phyloP scores from a whole-genome alignment of 495 filamentous ascomycete species.

The Acidiella bohemica region DNA sequence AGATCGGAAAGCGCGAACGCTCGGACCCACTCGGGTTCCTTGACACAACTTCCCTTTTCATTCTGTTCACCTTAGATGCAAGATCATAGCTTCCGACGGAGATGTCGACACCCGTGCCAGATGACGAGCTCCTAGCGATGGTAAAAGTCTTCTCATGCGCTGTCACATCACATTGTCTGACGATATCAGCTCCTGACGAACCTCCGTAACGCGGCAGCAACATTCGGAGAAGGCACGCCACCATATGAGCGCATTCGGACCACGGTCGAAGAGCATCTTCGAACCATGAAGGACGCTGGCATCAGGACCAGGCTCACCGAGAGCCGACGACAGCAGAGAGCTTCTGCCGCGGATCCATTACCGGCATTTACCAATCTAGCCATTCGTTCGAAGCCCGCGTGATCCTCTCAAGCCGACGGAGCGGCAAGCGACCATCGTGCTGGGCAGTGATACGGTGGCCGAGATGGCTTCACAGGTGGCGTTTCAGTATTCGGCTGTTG shows the following conservation, averaged over 20 bases:
- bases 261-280: constrained; percentile 11
- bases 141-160: too few relatives aligned
- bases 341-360: not conserved
- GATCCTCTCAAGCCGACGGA: too few relatives aligned
- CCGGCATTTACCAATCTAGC: constrained; percentile 4
- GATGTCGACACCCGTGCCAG: too few relatives aligned
- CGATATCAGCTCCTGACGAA: constrained; percentile 12
- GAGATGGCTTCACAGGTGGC: too few relatives aligned
- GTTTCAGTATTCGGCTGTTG: too few relatives aligned
- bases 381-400: constrained; percentile 3
- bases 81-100: too few relatives aligned
- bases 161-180: too few relatives aligned
- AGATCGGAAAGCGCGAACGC: too few relatives aligned
- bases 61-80: too few relatives aligned
- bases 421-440: not conserved
- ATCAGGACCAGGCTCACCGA: constrained; percentile 3
- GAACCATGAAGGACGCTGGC: constrained; percentile 2
- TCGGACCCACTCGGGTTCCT: too few relatives aligned
- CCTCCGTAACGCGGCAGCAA: constrained; percentile 14
- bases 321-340: not conserved
- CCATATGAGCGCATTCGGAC: constrained; percentile 14
- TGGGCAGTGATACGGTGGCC: not conserved
- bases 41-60: too few relatives aligned
- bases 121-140: constrained; percentile 16
- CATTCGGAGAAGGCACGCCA: constrained; percentile 13